These are phyloP conservation scores for Poteriospumella lacustris DNA, from an alignment of 108 stramenopile genomes.

Conservation along the genomic window DNA sequence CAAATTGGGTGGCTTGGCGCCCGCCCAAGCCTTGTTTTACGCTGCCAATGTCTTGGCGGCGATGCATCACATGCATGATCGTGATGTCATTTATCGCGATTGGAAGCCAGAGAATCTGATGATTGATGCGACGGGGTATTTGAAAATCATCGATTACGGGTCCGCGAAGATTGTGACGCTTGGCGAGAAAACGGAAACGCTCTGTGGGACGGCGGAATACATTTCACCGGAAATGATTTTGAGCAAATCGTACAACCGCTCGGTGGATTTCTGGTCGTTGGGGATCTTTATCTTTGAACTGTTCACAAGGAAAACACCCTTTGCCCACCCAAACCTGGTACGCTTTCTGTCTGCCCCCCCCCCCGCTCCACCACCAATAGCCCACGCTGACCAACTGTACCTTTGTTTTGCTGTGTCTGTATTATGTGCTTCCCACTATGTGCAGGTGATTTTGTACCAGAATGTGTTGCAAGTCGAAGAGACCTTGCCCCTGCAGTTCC, in stretches of 20 bases:
- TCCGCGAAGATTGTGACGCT: not conserved
- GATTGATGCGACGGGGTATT: slow-evolving; percentile 16
- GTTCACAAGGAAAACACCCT: slow-evolving; percentile 21
- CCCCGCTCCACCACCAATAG: not conserved
- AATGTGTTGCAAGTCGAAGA: not conserved
- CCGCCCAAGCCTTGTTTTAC: not conserved
- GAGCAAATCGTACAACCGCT: not conserved
- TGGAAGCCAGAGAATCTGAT: slow-evolving; percentile 20
- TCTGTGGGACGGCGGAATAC: slow-evolving; percentile 28
- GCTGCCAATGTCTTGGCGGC: slow-evolving; percentile 23
- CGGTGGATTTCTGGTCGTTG: slow-evolving; percentile 21
- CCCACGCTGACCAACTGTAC: not conserved
- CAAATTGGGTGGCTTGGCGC: not conserved
- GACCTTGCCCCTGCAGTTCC: not conserved
- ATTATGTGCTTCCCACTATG: no score
- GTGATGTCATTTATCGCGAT: slow-evolving; percentile 15
- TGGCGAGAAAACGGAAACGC: not conserved
- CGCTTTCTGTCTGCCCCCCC: not conserved
- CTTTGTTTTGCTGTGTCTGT: not conserved
- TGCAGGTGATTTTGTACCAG: not conserved
- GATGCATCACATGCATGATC: not conserved
- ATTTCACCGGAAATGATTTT: slow-evolving; percentile 20
- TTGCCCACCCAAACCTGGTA: slow-evolving; percentile 1
- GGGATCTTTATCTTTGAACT: slow-evolving; percentile 17
- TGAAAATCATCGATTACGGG: slow-evolving; percentile 19